Percentiles rank a stretch among this genome's conserved stretches.
phyloP scores from a whole-genome alignment of 1,139 yeast genomes.

The Blastobotrys elegans region DNA sequence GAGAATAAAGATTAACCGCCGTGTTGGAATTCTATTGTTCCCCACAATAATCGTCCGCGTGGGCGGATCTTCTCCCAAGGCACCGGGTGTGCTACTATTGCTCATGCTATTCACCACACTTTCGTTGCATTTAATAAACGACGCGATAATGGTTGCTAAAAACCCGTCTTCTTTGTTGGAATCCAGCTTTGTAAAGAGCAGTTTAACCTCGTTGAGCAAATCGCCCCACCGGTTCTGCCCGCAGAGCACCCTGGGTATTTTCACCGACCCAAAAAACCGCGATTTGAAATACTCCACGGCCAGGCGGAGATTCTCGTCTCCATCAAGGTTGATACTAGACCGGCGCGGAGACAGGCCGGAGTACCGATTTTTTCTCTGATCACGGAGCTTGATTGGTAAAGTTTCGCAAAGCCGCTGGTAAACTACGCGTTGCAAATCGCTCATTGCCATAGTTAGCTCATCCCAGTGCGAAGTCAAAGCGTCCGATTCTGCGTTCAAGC shows the following conservation, averaged over 20 bases:
- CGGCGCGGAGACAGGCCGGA: neutral
- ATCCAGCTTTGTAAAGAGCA: constrained; percentile 5
- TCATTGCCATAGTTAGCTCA: constrained; percentile 25
- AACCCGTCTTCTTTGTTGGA: constrained; percentile 14
- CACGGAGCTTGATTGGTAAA: constrained; percentile 18
- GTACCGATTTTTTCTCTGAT: constrained; percentile 3
- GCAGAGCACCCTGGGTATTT: constrained; percentile 30
- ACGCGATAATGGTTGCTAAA: constrained; percentile 20
- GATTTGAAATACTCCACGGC: constrained; percentile 23
- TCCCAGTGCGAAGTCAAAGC: constrained; percentile 28
- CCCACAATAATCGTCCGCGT: constrained; percentile 27
- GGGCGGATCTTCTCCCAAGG: constrained; percentile 16
- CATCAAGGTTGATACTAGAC: constrained; percentile 10
- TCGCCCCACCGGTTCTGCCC: constrained; percentile 30
- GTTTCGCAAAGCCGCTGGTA: constrained; percentile 14
- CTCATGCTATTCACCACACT: constrained; percentile 10
- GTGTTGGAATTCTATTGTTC: constrained; percentile 22
- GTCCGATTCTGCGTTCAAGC: constrained; percentile 19
- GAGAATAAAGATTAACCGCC: constrained; percentile 26
- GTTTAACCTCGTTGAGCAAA: constrained; percentile 20
- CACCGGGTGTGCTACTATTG: constrained; percentile 5
- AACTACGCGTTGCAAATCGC: constrained; percentile 23
- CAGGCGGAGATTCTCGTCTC: constrained; percentile 16
- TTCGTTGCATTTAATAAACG: constrained; percentile 20
- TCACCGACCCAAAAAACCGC: constrained; percentile 22